phyloP scores from a whole-genome alignment of 441 rosid genomes.

The Populus hybrid region DNA sequence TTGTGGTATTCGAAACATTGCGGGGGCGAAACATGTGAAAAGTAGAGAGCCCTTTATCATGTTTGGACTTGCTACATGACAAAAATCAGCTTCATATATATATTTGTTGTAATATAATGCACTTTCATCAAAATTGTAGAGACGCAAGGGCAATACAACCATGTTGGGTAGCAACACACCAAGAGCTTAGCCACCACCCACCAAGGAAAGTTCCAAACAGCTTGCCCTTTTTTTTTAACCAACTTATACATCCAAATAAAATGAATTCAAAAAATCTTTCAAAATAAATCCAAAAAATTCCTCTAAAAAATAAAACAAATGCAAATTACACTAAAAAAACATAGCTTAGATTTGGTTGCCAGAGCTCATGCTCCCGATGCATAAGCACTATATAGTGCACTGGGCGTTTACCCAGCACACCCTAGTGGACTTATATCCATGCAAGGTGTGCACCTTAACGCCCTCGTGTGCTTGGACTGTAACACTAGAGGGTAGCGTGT shows the following conservation, averaged over 20 bases:
- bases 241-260: too few relatives aligned
- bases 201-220: neutral
- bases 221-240: too few relatives aligned
- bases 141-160: neutral
- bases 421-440: too few relatives aligned
- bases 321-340: too few relatives aligned
- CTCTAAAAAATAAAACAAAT: too few relatives aligned
- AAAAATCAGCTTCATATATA: neutral
- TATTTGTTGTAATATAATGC: neutral
- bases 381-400: too few relatives aligned
- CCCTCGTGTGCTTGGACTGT: rapidly evolving
- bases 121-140: neutral
- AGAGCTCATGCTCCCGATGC: too few relatives aligned
- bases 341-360: rapidly evolving
- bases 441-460: rapidly evolving
- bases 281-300: too few relatives aligned
- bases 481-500: too few relatives aligned
- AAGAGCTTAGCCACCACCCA: neutral
- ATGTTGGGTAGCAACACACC: neutral
- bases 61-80: neutral
- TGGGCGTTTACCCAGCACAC: rapidly evolving
- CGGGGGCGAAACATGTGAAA: neutral
- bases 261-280: too few relatives aligned
- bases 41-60: neutral
- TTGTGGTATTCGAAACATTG: too few relatives aligned